phyloP scores from a whole-genome alignment of 257 asterid genomes.

The Solanum etuberosum region DNA sequence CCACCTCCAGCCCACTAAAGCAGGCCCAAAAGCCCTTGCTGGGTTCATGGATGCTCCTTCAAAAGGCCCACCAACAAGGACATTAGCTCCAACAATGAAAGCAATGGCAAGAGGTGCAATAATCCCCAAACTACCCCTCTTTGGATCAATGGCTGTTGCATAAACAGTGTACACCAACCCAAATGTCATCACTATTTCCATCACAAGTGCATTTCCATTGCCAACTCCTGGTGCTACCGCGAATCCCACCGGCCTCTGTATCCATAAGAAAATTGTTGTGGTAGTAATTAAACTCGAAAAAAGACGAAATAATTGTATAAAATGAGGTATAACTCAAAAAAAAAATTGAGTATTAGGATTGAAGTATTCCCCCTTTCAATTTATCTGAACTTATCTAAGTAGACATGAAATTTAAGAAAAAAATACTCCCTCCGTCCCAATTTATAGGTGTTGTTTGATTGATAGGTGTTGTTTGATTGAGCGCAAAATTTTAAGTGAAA shows the following conservation, averaged over 20 bases:
- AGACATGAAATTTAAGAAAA: no score
- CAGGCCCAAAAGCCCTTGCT: conserved; percentile 87
- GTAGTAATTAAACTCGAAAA: background rate
- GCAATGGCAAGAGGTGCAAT: conserved; percentile 87
- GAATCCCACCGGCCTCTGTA: conserved; percentile 81
- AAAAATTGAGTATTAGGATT: no score
- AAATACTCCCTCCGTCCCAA: background rate
- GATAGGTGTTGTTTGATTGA: no score
- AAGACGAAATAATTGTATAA: background rate
- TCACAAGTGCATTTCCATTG: conserved; percentile 41
- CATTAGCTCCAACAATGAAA: conserved; percentile 80
- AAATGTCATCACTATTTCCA: conserved; percentile 77
- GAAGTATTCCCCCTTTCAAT: no score
- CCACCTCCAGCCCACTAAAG: conserved; percentile 96
- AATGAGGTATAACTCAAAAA: background rate
- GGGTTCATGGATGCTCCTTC: conserved; percentile 93
- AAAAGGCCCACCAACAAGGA: conserved; percentile 84
- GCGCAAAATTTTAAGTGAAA: no score
- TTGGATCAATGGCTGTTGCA: conserved; percentile 86
- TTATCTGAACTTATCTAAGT: no score
- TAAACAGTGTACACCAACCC: conserved; percentile 67
- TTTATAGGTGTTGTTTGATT: no score
- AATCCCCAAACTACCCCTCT: conserved; percentile 65
- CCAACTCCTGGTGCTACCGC: conserved; percentile 61
- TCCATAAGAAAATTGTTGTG: background rate